Conservation (phyloP, 805 yeast species). For the Blastobotrys attinorum region DNA sequence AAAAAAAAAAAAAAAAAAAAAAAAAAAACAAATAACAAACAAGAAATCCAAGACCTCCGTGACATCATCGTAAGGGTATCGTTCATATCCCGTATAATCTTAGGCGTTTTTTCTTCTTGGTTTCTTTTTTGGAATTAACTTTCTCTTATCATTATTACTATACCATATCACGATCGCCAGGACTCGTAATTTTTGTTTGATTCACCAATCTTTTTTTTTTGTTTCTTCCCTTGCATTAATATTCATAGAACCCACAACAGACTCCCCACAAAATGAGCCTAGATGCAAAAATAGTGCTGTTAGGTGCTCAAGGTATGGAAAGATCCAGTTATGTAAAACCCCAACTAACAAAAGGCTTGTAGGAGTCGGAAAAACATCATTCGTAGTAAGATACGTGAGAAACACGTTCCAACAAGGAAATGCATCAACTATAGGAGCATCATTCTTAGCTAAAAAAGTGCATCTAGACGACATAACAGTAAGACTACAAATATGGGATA, state of each 20-base stretch:
- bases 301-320: conserved; percentile 28
- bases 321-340: no score
- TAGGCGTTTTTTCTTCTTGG: no score
- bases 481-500: conserved; percentile 70
- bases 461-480: conserved; percentile 27
- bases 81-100: no score
- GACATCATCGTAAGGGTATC: no score
- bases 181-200: no score
- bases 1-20: no score
- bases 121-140: no score
- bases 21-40: not conserved
- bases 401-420: conserved; percentile 29
- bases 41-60: no score
- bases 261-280: conserved; percentile 24
- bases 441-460: conserved; percentile 29
- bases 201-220: no score
- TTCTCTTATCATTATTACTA: no score
- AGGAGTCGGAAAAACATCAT: conserved; percentile 31
- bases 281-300: conserved; percentile 30
- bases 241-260: no score
- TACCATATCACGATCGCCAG: no score
- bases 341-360: not conserved
- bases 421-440: conserved; percentile 31
- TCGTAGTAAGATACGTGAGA: conserved; percentile 29
- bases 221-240: not conserved